Evolutionary conservation across 1,284 basidiomycete species (phyloP), one percentile per base, ranked within the genome.

Genomic region (Sphaerobolus stellatus): DNA sequence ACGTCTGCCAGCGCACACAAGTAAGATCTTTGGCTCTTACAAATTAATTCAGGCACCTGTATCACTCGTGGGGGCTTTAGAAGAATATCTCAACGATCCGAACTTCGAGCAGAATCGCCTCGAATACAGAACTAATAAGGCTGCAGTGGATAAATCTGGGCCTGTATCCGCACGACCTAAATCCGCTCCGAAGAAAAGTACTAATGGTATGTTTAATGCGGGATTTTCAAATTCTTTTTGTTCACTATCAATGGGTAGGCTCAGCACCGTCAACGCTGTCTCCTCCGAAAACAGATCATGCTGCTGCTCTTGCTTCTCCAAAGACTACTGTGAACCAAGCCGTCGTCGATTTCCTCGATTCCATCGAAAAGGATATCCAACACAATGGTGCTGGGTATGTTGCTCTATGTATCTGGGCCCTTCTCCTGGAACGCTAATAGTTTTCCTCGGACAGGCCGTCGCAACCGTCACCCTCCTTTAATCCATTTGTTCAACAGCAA

Each of bases 81-180:
- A 99, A 67, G 97, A 99, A 68, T 99, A 99, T 67, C 77, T 98
- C 40, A 86, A 92, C 57, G 94, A 98, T 70, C 91, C 94, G 16
- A 94, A 94, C 69, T 99, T 98, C 68, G 96, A 98, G 70, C 83
- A 93, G 69, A 98, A 97, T 67, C 77, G 96, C 52, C 75, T 90
- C 18, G 95, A 98, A 66, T 98, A 99, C 74, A 93, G 84, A 71
- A 79, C 86, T 38, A 94, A 86, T 68, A 93, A 92, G 69, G 81
- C 81, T n/a, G 78, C 85, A 5, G 82, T 84, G 0, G 90, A 94
- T 58, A 79, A 78, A 25, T 75, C 70, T 59, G 65, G 64, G 18
- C 71, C 67, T 59, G 64, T 5, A 43, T 24, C 6, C 6, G 41
- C 66, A 22, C 68, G 71, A 8, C 65, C 66, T 16, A 68, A 68